phyloP scores from a whole-genome alignment of 306 rosid genomes.

The Fragaria vesca region DNA sequence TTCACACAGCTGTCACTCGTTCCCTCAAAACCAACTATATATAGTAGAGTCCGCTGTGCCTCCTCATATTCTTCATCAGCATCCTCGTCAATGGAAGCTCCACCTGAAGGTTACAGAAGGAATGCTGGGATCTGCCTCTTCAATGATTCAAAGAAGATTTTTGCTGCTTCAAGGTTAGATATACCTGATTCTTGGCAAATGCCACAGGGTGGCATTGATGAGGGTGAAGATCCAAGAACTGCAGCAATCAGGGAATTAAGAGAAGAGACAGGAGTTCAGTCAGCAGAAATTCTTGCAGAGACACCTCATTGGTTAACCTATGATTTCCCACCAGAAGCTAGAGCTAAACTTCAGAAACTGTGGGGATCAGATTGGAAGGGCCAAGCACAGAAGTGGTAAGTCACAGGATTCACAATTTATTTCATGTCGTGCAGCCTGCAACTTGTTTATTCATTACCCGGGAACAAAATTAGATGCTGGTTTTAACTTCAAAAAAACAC shows the following conservation, averaged over 20 bases:
- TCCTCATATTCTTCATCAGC: constrained; percentile 15
- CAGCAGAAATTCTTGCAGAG: constrained; percentile 81
- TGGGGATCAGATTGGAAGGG: constrained; percentile 97
- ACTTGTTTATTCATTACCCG: constrained; percentile 10
- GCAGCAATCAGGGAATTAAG: constrained; percentile 79
- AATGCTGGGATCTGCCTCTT: constrained; percentile 83
- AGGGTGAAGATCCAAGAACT: constrained; percentile 76
- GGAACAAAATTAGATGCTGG: background rate
- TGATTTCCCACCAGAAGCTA: constrained; percentile 82
- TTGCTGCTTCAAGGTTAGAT: constrained; percentile 80
- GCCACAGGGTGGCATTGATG: constrained; percentile 98
- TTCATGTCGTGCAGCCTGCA: constrained; percentile 11
- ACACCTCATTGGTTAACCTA: constrained; percentile 84
- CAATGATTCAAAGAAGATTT: constrained; percentile 58
- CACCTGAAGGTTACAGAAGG: constrained; percentile 78
- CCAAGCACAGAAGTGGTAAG: constrained; percentile 92
- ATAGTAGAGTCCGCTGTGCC: background rate
- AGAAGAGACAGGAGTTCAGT: constrained; percentile 87
- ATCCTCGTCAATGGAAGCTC: constrained; percentile 62
- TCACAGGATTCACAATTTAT: constrained; percentile 12
- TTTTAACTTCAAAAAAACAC: background rate
- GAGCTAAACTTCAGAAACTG: constrained; percentile 59
- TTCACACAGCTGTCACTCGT: constrained; percentile 24
- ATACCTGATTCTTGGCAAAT: constrained; percentile 84
- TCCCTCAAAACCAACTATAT: background rate